Conservation (phyloP, 225 moss, liverwort and hornwort species). For the Pleurozium schreberi region DNA sequence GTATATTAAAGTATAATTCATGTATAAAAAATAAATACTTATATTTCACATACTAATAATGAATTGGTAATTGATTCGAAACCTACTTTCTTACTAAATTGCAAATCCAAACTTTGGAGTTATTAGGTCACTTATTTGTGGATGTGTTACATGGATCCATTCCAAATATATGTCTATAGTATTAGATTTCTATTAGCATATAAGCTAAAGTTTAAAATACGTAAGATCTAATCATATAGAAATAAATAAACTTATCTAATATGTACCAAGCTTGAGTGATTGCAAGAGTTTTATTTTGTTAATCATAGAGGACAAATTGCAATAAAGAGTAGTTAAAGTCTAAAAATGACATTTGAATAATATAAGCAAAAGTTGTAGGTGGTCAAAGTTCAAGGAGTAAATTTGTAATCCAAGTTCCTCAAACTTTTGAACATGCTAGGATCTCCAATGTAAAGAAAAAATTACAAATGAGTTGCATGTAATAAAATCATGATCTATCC, state of each 20-base stretch:
- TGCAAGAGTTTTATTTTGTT: neutral
- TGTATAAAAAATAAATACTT: neutral
- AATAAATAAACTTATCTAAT: neutral
- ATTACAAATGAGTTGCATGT: neutral
- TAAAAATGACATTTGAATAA: neutral
- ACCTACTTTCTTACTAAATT: neutral
- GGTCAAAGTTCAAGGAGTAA: neutral
- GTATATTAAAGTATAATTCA: neutral
- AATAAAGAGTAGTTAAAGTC: neutral
- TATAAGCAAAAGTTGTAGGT: too few species aligned
- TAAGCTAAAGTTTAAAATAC: neutral
- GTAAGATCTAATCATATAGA: neutral
- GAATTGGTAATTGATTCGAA: neutral
- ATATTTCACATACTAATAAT: neutral
- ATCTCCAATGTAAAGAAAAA: neutral
- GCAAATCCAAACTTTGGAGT: neutral
- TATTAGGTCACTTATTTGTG: neutral
- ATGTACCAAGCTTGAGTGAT: neutral
- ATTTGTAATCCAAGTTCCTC: neutral
- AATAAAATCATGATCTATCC: neutral
- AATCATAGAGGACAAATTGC: neutral
- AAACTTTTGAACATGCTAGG: neutral
- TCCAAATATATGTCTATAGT: neutral
- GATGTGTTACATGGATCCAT: neutral
- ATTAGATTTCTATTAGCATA: neutral